Base-by-base conservation (phyloP, 768 basidiomycete species). In the Amyloporia xantha region DNA sequence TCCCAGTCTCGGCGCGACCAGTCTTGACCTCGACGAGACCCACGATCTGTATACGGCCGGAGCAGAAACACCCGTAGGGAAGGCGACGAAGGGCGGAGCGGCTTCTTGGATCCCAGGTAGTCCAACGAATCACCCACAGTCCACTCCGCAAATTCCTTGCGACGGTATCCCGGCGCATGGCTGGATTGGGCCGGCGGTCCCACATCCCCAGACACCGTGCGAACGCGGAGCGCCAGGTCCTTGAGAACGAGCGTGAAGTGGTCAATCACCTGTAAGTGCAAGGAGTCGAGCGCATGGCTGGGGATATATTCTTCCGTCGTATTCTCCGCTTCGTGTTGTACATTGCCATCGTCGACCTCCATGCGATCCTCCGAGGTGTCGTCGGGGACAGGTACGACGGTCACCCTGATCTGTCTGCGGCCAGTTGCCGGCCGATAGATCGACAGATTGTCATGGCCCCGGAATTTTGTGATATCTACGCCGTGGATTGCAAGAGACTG, bases 1-100 rank as follows among this genome's bases (percentile, higher is more conserved):
- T 74, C 68, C 87, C 88, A 91, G 56, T 82, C 84, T 44, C 71
- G 67, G 40, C 76, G 69, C 11, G 82, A 71, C 86, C 86, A 91
- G 54, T 90, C 84, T 58, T 80, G 76, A 1, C 88, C 88, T n/a
- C 76, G 66, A 40, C 85, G 74, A 13, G 77, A 76, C 0, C 84
- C 84, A 24, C 51, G 64, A 19, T 66, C 67, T 28, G 66, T 60
- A 52, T 76, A 72, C 36, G 80, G 73, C 41, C 66, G 66, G 46
- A 64, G 71, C 45, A 82, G 64, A 61, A 85, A 86, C 27, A 69
- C 66, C 23, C 73, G 73, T 37, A 81, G 63, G 20, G 72, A 66
- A 5, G 82, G 80, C 28, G 68, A 71, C 23, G 66, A 66, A 24
- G 35, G 47, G 27, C 55, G 53, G 23, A 65, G 53, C 37, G 48